A percentile compares a stretch with the other conserved stretches of the same genome.
phyloP scores from a whole-genome alignment of 495 filamentous ascomycete genomes.

The Pseudomonodictys pantanalensis region DNA sequence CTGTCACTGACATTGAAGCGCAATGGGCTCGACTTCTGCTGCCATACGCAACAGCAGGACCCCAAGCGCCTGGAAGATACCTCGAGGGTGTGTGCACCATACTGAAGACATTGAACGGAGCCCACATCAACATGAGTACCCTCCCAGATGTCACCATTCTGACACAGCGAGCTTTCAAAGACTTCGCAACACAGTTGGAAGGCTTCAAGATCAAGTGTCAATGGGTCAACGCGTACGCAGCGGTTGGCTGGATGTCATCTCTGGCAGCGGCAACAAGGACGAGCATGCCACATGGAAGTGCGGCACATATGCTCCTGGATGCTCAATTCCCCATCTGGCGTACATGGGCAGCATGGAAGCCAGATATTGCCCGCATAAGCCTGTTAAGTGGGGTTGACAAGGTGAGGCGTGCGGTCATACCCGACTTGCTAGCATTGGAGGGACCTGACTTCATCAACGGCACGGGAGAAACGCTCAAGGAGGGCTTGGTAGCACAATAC shows the following conservation, averaged over 20 bases:
- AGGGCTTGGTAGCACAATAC: conserved; percentile 19
- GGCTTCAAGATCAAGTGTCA: conserved; percentile 19
- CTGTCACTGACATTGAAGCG: conserved; percentile 24
- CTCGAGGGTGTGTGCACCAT: conserved; percentile 16
- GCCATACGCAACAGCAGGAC: conserved; percentile 20
- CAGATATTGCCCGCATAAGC: conserved; percentile 11
- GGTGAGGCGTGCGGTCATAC: conserved; percentile 7
- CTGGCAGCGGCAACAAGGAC: conserved; percentile 1
- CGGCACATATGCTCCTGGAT: conserved; percentile 23
- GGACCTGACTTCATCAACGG: conserved; percentile 30
- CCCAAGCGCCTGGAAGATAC: conserved; percentile 12
- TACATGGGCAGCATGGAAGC: conserved; percentile 28
- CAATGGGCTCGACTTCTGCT: conserved; percentile 20
- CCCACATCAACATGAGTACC: conserved; percentile 14
- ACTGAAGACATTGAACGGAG: background rate
- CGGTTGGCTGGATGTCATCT: conserved; percentile 16
- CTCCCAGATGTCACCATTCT: conserved; percentile 22
- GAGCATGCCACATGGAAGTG: conserved; percentile 5
- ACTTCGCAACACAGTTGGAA: conserved; percentile 25
- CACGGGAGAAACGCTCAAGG: conserved; percentile 13
- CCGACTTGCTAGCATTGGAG: conserved; percentile 24
- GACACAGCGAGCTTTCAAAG: conserved; percentile 5
- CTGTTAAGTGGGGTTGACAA: conserved; percentile 9
- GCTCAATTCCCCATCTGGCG: conserved; percentile 20
- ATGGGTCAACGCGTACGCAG: conserved; percentile 14